Evolutionary conservation across 2,329 filamentous ascomycete species (phyloP).

Genomic region (Penicillium sp.): DNA sequence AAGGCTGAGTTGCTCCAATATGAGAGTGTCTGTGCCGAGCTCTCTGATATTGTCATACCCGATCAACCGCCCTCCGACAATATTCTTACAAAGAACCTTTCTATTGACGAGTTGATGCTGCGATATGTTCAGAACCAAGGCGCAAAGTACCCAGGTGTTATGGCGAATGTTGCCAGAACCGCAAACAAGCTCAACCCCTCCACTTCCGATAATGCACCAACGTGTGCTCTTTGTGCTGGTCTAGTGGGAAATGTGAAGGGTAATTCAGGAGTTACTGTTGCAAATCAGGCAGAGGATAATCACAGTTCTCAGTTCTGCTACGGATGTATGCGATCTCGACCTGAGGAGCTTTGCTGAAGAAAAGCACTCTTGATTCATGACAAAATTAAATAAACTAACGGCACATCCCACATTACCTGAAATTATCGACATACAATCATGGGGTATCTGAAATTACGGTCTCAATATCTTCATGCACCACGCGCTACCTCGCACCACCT

Average conservation of each 20-base stretch:
- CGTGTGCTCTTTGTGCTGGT: conserved; percentile 69
- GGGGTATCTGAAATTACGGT: conserved; percentile 7
- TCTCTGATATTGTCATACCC: conserved; percentile 50
- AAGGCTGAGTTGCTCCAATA: conserved; percentile 75
- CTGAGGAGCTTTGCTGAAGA: conserved; percentile 22
- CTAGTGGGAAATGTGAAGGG: conserved; percentile 63
- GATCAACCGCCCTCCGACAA: conserved; percentile 38
- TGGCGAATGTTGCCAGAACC: conserved; percentile 92
- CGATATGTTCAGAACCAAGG: conserved; percentile 88
- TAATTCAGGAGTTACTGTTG: conserved; percentile 53
- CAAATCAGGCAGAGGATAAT: conserved; percentile 51
- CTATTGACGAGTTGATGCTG: conserved; percentile 86
- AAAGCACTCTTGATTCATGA: not conserved
- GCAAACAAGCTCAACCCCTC: conserved; percentile 69
- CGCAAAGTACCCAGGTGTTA: conserved; percentile 80
- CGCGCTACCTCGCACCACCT: conserved; percentile 18
- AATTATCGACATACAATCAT: conserved; percentile 8
- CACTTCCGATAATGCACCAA: conserved; percentile 30
- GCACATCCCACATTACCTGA: not conserved
- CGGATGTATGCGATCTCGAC: conserved; percentile 44
- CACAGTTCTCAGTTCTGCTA: conserved; percentile 45
- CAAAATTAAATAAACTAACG: conserved; percentile 14
- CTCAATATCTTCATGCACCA: not conserved
- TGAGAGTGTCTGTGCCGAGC: conserved; percentile 51
- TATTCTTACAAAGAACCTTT: conserved; percentile 57